phyloP scores from a whole-genome alignment of 75 land plant species.

The Larix kaempferi region DNA sequence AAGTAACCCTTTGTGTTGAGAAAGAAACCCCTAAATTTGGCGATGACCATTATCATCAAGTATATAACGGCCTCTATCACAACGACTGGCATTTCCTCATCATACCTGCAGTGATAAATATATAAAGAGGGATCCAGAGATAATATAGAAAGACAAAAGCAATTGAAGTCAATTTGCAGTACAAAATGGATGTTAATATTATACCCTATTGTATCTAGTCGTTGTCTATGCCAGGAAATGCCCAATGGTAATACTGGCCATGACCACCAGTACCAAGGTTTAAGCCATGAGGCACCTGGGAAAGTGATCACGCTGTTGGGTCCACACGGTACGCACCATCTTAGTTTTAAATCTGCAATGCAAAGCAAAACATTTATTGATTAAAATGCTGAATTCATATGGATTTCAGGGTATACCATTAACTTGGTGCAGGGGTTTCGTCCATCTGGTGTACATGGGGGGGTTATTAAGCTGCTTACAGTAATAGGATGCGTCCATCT shows the following conservation, averaged over 20 bases:
- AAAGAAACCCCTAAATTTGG: not conserved
- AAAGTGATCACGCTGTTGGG: conserved; percentile 47
- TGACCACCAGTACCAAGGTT: conserved; percentile 61
- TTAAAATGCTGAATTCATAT: too few relatives aligned
- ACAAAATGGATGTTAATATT: not conserved
- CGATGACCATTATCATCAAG: not conserved
- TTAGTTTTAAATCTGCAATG: conserved; percentile 33
- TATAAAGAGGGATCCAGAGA: too few relatives aligned
- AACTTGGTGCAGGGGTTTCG: too few relatives aligned
- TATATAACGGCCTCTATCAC: too few relatives aligned
- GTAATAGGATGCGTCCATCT: conserved; percentile 49
- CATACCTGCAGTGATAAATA: too few relatives aligned
- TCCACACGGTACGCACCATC: conserved; percentile 45
- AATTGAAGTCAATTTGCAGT: too few relatives aligned
- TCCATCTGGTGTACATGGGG: too few relatives aligned
- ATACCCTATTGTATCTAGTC: conserved; percentile 33
- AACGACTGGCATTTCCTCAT: too few relatives aligned
- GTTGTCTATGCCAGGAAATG: conserved; percentile 39
- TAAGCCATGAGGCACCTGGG: conserved; percentile 36
- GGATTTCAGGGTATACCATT: too few relatives aligned
- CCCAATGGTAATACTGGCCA: conserved; percentile 46
- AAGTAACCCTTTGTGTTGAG: too few relatives aligned
- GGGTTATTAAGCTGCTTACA: conserved; percentile 1
- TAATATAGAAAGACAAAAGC: too few relatives aligned
- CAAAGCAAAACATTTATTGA: not conserved